A percentile compares a stretch with the other conserved stretches of the same genome.
Conservation (phyloP, 768 basidiomycete genomes). For the Tephrocybe rancida region DNA sequence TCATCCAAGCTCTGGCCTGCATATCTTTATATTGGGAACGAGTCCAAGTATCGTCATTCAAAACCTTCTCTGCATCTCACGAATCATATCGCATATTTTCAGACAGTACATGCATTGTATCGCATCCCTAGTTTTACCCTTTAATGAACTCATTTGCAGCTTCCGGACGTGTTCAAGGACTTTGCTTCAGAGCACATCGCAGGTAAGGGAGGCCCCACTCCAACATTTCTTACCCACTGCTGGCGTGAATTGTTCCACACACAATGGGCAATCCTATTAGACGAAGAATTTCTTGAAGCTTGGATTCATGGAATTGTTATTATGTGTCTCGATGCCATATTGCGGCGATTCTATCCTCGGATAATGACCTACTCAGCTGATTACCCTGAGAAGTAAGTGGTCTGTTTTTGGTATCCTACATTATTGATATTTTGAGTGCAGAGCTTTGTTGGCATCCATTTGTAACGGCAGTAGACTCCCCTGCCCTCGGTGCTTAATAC, state of each 20-base stretch:
- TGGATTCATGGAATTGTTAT: conserved; percentile 26
- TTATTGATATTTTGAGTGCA: too few relatives aligned
- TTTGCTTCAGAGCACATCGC: not conserved
- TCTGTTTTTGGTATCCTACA: not conserved
- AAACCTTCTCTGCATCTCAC: conserved; percentile 21
- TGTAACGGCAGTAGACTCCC: conserved; percentile 18
- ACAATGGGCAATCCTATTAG: conserved; percentile 24
- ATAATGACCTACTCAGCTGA: conserved; percentile 32
- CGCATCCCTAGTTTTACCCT: not conserved
- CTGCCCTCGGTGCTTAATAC: conserved; percentile 19
- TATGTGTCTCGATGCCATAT: conserved; percentile 21
- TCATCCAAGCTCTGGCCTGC: conserved; percentile 32
- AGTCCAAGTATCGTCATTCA: conserved; percentile 32
- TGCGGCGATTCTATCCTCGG: conserved; percentile 24
- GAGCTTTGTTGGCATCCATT: conserved; percentile 22
- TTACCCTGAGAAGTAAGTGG: conserved; percentile 31
- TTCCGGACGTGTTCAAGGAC: conserved; percentile 11
- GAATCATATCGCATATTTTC: conserved; percentile 29
- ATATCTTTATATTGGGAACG: conserved; percentile 33
- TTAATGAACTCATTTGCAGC: not conserved
- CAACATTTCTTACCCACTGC: conserved; percentile 18
- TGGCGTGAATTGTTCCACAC: conserved; percentile 28
- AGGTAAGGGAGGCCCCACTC: not conserved
- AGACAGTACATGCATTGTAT: conserved; percentile 26
- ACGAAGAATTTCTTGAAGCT: conserved; percentile 25